Conservation (phyloP, 2,329 filamentous ascomycete species). For the Ophiostoma sp. region DNA sequence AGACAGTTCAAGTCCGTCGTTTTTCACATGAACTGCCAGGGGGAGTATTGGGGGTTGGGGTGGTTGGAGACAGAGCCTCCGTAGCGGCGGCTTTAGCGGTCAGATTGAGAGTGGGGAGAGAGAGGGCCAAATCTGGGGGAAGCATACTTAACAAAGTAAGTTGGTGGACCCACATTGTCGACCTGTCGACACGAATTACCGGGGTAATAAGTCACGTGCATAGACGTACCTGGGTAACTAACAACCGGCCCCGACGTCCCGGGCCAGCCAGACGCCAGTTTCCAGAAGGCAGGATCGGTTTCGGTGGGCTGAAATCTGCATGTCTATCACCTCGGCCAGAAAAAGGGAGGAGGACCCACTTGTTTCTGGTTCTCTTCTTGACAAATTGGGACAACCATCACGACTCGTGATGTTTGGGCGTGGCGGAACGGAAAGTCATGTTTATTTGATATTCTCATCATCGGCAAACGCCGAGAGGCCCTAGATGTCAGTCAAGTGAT, state of each 20-base stretch:
- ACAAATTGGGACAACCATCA: background rate
- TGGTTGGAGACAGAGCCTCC: background rate
- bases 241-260: constrained; percentile 3
- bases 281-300: background rate
- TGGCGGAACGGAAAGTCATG: background rate
- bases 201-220: constrained; percentile 25
- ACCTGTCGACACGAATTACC: constrained; percentile 4
- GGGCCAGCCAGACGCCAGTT: background rate
- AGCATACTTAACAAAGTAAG: background rate
- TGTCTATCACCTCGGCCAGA: background rate
- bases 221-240: background rate
- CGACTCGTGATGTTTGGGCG: background rate
- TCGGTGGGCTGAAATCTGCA: background rate
- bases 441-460: constrained; percentile 16
- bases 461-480: background rate
- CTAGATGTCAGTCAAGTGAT: background rate
- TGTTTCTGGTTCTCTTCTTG: background rate
- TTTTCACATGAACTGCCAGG: background rate
- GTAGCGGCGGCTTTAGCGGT: background rate
- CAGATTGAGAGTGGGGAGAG: background rate
- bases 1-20: background rate
- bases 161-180: background rate
- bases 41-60: background rate
- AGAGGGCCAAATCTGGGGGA: background rate
- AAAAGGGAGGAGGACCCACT: background rate